Evolutionary conservation across 306 rosid species (phyloP).

Genomic region (Prunus armeniaca): DNA sequence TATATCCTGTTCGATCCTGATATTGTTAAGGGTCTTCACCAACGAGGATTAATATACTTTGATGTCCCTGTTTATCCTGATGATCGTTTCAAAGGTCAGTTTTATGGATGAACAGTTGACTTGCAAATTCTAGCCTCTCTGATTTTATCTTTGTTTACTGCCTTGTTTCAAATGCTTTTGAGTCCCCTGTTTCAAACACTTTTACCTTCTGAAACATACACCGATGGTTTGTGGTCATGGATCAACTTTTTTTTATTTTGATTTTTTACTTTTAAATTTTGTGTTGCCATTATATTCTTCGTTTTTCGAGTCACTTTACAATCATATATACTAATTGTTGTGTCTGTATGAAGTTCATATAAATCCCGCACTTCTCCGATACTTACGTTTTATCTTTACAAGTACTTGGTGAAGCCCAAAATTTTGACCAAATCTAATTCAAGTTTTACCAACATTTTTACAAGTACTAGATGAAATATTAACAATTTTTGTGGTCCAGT

Average conservation of each 20-base stretch:
- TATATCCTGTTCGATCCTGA: conserved; percentile 64
- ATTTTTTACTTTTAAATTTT: neutral
- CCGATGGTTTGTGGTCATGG: neutral
- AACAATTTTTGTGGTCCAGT: conserved; percentile 51
- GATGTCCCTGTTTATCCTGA: conserved; percentile 83
- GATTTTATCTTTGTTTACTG: neutral
- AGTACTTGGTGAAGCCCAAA: neutral
- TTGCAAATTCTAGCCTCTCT: conserved; percentile 7
- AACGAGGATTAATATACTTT: conserved; percentile 74
- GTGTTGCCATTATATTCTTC: neutral
- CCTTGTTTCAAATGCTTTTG: neutral
- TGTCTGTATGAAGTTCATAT: neutral
- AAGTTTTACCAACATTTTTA: too few relatives aligned
- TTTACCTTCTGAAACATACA: neutral
- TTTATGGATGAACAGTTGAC: neutral
- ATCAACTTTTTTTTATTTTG: too few relatives aligned
- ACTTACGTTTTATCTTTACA: neutral
- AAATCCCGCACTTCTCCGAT: neutral
- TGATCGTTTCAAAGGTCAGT: conserved; percentile 80
- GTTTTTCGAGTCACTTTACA: neutral
- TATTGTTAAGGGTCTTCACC: conserved; percentile 55
- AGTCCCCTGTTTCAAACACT: neutral
- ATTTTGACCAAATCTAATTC: neutral
- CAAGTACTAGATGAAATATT: conserved; percentile 14
- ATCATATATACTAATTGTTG: neutral